Conservation (phyloP, 148 eudicot genomes). For the Rhododendron ferrugineum region DNA sequence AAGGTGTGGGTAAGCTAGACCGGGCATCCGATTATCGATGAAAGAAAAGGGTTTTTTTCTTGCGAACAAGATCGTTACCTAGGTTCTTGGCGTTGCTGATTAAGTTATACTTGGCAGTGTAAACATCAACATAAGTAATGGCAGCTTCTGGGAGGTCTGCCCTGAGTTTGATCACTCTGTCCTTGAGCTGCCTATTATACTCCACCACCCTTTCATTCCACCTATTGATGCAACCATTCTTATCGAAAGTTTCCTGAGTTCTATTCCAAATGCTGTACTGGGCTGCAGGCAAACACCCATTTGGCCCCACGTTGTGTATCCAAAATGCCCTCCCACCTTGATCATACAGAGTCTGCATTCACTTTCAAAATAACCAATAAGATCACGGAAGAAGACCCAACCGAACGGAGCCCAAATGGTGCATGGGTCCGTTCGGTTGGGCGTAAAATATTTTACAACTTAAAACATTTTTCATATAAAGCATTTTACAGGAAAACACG, state of each 20-base stretch:
- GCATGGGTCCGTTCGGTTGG: too few relatives aligned
- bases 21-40: too few relatives aligned
- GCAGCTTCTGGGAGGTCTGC: constrained; percentile 18
- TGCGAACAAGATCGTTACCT: background rate
- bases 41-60: too few relatives aligned
- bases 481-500: too few relatives aligned
- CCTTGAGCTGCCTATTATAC: constrained; percentile 24
- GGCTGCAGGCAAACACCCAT: constrained; percentile 27
- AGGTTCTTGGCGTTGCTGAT: constrained; percentile 21
- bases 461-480: too few relatives aligned
- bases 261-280: background rate
- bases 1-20: too few relatives aligned
- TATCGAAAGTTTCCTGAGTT: constrained; percentile 7
- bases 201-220: constrained; percentile 19
- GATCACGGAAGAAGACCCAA: too few relatives aligned
- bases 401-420: too few relatives aligned
- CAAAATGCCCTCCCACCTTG: constrained; percentile 32
- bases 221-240: constrained; percentile 23
- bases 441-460: too few relatives aligned
- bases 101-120: constrained; percentile 21
- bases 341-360: constrained; percentile 20
- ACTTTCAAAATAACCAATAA: background rate
- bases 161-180: constrained; percentile 19
- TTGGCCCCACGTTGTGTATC: constrained; percentile 33
- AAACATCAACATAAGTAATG: constrained; percentile 23